phyloP scores from a whole-genome alignment of 495 filamentous ascomycete genomes.

The Cudoniella acicularis region DNA sequence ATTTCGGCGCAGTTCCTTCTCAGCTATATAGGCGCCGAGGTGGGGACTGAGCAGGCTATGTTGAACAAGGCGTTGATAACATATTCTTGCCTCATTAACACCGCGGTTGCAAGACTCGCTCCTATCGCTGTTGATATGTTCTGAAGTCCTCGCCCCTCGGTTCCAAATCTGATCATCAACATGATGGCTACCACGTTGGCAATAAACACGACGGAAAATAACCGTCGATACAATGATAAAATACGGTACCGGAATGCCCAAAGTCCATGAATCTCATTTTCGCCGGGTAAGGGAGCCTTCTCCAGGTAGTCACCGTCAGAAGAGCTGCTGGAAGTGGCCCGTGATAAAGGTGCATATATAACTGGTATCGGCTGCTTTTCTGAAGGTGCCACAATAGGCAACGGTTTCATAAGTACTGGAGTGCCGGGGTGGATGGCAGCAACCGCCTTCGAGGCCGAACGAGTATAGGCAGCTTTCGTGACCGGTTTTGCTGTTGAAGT shows the following conservation, averaged over 20 bases:
- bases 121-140: background rate
- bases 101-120: background rate
- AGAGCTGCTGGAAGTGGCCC: background rate
- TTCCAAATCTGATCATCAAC: background rate
- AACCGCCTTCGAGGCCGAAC: background rate
- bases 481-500: background rate
- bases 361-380: background rate
- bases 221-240: slow-evolving; percentile 1
- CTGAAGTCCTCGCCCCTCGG: background rate
- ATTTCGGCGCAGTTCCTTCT: slow-evolving; percentile 66
- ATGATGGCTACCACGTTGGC: slow-evolving; percentile 1
- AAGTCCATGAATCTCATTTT: slow-evolving; percentile 2
- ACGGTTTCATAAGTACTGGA: background rate
- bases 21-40: slow-evolving; percentile 53
- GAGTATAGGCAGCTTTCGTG: background rate
- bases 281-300: background rate
- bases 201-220: slow-evolving; percentile 2
- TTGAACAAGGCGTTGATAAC: slow-evolving; percentile 69
- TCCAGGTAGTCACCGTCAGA: background rate
- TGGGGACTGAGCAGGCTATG: slow-evolving; percentile 51
- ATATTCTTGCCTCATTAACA: slow-evolving; percentile 66
- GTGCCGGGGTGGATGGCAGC: background rate
- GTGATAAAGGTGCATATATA: background rate
- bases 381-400: background rate
- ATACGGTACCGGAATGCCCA: slow-evolving; percentile 1